Conservation (phyloP, 345 rosid genomes). For the Pugionium dolabratum region DNA sequence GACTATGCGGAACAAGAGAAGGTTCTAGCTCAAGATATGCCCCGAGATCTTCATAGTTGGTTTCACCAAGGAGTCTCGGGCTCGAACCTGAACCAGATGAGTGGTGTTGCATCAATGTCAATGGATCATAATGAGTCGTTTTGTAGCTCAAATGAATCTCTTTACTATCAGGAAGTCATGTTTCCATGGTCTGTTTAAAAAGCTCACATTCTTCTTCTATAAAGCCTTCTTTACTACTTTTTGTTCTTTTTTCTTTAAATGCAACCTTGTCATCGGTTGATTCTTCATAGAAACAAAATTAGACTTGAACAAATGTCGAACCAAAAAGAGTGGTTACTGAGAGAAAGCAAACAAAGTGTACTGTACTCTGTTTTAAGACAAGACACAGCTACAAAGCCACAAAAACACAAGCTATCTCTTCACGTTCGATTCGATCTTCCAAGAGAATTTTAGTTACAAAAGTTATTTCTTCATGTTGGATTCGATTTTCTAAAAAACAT, state of each 20-base stretch:
- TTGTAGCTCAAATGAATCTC: conserved; percentile 34
- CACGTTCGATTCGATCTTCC: conserved; percentile 13
- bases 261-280: background rate
- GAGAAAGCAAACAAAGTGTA: conserved; percentile 3
- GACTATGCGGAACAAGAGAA: conserved; percentile 47
- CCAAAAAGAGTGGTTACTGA: conserved; percentile 9
- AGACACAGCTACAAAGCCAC: conserved; percentile 24
- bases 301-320: conserved; percentile 14
- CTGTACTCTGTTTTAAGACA: conserved; percentile 10
- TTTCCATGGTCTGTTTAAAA: conserved; percentile 33
- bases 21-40: conserved; percentile 29
- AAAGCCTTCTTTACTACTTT: background rate
- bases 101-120: conserved; percentile 10
- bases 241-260: conserved; percentile 5
- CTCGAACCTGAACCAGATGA: conserved; percentile 17
- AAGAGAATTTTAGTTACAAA: conserved; percentile 4
- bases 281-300: background rate
- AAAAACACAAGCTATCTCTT: conserved; percentile 5
- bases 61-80: conserved; percentile 46
- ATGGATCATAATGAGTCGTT: conserved; percentile 24
- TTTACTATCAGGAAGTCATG: conserved; percentile 16
- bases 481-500: conserved; percentile 15
- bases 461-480: conserved; percentile 5
- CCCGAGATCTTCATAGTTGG: conserved; percentile 64
- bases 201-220: background rate